phyloP scores from a whole-genome alignment of 2,329 filamentous ascomycete species.

The Calonectria pseudoturangicola region DNA sequence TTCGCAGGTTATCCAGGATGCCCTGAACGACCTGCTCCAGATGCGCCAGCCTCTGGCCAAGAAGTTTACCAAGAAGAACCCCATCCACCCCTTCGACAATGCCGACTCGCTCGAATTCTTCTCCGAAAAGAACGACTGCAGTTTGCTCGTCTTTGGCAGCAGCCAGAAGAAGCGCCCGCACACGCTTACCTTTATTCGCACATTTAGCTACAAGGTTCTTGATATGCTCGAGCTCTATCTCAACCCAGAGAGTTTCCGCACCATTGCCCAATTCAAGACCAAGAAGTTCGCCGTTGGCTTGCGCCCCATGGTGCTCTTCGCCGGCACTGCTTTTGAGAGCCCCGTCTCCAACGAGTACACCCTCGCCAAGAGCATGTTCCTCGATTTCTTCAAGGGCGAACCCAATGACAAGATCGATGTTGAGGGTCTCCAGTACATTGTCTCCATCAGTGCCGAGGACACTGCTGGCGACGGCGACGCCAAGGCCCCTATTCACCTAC shows the following conservation, averaged over 20 bases:
- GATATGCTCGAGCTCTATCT: slow-evolving; percentile 97
- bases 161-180: slow-evolving; percentile 98
- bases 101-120: slow-evolving; percentile 93
- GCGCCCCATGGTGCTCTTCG: slow-evolving; percentile 93
- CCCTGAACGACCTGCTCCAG: slow-evolving; percentile 88
- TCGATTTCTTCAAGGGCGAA: slow-evolving; percentile 91
- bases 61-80: slow-evolving; percentile 98
- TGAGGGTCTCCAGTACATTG: slow-evolving; percentile 93
- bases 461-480: slow-evolving; percentile 63
- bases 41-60: slow-evolving; percentile 90
- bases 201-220: slow-evolving; percentile 89
- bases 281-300: slow-evolving; percentile 86
- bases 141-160: slow-evolving; percentile 87
- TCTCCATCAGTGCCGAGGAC: slow-evolving; percentile 87
- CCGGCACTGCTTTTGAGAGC: slow-evolving; percentile 90
- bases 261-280: slow-evolving; percentile 84
- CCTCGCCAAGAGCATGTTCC: slow-evolving; percentile 88
- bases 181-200: slow-evolving; percentile 86
- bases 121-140: slow-evolving; percentile 95
- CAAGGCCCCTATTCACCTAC: slow-evolving; percentile 78
- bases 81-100: slow-evolving; percentile 95
- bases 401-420: slow-evolving; percentile 90
- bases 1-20: slow-evolving; percentile 87
- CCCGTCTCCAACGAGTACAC: slow-evolving; percentile 87
- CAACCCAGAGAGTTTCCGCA: slow-evolving; percentile 82